Base-by-base conservation (phyloP, 2,329 filamentous ascomycete genomes). In the Pochonia chlamydosporia region DNA sequence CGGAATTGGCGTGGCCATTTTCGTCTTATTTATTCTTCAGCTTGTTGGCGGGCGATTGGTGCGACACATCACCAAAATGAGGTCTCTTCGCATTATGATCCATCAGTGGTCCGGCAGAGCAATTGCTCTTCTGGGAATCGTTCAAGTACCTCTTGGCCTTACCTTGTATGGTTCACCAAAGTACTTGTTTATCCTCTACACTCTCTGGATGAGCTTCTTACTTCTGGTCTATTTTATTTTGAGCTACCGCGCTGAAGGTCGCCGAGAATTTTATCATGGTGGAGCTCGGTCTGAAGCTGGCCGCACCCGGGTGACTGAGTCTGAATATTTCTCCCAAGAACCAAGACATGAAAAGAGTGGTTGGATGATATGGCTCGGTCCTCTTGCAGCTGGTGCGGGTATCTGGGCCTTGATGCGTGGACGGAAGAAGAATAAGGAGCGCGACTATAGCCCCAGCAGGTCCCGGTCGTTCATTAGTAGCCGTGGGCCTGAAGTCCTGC, bases 151-250 rank as follows among this genome's bases (percentile, higher is more conserved):
- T 0, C 75, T 99, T 1, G 93, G 93, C 0, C 74, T 99, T 40
- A 91, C 91, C 0, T 74, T 99, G 1, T 99, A 96, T 59, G 93
- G 93, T 5, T 96, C 91, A 25, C 92, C 93, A 5, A 82, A 85
- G 59, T 80, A 78, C 31, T 76, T 91, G 3, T 99, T 97, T 63
- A 82, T 99, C 44, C 72, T 97, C 3, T 99, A 87, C 60, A 78
- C 91, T 0, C 53, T 97, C 1, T 92, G 85, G 74, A 85, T 86
- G 63, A 79, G 81, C 24, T 74, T 87, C 16, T 70, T 96, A 28
- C 56, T 96, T 14, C 59, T 90, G 2, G 54, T 82, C 13, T 96
- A 90, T 66, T 95, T 97, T 58, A 72, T 92, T 47, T 72, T 96
- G 28, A 85, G 85, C 54, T 95, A 87, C 65, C 74, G 80, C 40